Evolutionary conservation across 805 yeast genomes (phyloP).

Genomic region (Vanderwaltozyma yarrowii): DNA sequence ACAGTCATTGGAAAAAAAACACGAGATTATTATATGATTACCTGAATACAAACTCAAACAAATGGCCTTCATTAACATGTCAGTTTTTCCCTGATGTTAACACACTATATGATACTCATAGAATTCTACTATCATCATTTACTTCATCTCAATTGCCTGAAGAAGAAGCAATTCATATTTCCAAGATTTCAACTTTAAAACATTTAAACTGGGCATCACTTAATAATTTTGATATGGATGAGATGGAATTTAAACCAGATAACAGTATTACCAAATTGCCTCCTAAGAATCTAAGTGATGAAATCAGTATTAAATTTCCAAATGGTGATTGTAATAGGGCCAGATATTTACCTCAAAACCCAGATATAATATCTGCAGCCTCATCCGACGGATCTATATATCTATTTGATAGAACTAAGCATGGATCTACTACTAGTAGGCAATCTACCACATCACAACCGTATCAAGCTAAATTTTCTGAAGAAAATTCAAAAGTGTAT

Average conservation of each 20-base stretch:
- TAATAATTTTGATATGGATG: constrained; percentile 29
- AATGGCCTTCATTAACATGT: constrained; percentile 63
- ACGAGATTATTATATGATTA: constrained; percentile 67
- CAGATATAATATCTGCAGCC: constrained; percentile 66
- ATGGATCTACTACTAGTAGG: constrained; percentile 35
- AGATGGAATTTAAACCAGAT: constrained; percentile 30
- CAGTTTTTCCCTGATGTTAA: constrained; percentile 51
- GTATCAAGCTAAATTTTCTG: constrained; percentile 13
- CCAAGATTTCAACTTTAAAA: constrained; percentile 22
- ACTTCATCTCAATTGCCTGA: constrained; percentile 29
- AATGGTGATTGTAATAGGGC: constrained; percentile 59
- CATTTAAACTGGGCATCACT: constrained; percentile 28
- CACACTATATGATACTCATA: constrained; percentile 18
- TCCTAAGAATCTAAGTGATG: constrained; percentile 18
- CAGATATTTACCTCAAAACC: constrained; percentile 74
- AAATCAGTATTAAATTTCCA: constrained; percentile 24
- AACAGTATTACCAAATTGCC: constrained; percentile 19
- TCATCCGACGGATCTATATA: constrained; percentile 55
- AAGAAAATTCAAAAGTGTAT: not conserved
- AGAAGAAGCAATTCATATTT: constrained; percentile 25
- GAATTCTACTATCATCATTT: constrained; percentile 25
- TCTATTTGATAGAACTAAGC: constrained; percentile 78
- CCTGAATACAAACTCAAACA: constrained; percentile 54
- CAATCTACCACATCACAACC: constrained; percentile 5
- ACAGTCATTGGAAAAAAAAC: constrained; percentile 63